Base-by-base conservation (phyloP, 495 filamentous ascomycete genomes). In the Lepraria neglecta region DNA sequence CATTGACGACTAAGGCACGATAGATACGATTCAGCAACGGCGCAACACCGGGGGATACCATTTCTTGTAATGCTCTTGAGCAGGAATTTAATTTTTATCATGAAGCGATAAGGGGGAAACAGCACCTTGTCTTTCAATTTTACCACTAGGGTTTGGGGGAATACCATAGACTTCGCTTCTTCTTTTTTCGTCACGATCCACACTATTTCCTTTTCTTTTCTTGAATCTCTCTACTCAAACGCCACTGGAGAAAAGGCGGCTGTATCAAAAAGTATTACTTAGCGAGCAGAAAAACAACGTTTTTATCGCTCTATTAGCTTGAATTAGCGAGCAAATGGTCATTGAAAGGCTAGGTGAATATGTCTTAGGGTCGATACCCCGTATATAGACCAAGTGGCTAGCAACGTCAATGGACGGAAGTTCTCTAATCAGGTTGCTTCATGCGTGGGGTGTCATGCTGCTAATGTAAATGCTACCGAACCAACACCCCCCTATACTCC, bases 141-240 rank as follows among this genome's bases (percentile, higher is more conserved):
- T 52, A 33, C 40, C 15, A 9, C 31, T 28, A 42, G 30, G 52
- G n/a, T 56, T 61, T 61, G 59, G 48, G n/a, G 42, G 58, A n/a
- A 54, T 57, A 50, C 45, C 53, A 57, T 65, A 65, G 63, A 65
- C 53, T 61, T 58, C 38, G 52, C 44, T 65, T 61, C 63, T 61
- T 61, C 48, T 61, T 45, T 48, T 17, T 45, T 10, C 35, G 21
- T 47, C 30, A 42, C 24, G 30, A 53, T 4, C 51, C 1, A 46
- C 6, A 7, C 24, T 24, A 24, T 24, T 24, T 24, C 24, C 6
- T 7, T 48, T 7, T 31, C 6, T 38, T 54, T 21, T 38, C 31
- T 54, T 38, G 31, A 35, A 54, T 46, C 17, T 46, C 30, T 54
- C 51, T 54, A 54, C 31, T 54, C 51, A 21, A 12, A 54, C 31